Base-by-base conservation (phyloP, 768 basidiomycete genomes). In the Pleurotus sapidus region DNA sequence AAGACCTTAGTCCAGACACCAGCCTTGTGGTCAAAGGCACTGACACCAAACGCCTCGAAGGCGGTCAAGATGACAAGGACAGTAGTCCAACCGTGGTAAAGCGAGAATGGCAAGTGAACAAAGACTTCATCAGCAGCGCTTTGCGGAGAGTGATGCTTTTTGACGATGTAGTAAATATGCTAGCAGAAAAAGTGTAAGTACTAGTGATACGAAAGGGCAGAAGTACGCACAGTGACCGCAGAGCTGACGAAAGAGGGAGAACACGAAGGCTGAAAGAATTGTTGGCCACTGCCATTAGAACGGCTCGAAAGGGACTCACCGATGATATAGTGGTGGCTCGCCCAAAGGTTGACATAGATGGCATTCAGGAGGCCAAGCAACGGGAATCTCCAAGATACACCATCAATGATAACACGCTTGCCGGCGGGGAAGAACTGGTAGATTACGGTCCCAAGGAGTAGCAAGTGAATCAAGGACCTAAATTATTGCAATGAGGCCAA, bases 121-220 rank as follows among this genome's bases (percentile, higher is more conserved):
- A 96, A 95, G 60, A 95, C 69, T 72, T 97, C 95, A 60, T 96
- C 94, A 18, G 78, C 77, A 45, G 80, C 62, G 59, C 68, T 81
- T 64, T 89, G 79, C 24, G 91, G 74, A 24, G 79, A 70, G 69
- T 94, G 86, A 60, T 85, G 82, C 73, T 94, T 93, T 81, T 96
- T 95, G 68, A 98, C 88, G 58, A 91, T 76, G 68, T 95, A 98
- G 77, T 98, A 97, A 70, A 96, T 91, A 72, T 95, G 93, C 81
- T 88, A 67, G 2, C 77, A 68, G 70, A 12, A 72, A 64, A 58
- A 60, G 48, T 72, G 71, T 67, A 49, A 70, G 64, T 62, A 77
- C 67, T 64, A n/a, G 17, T 2, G n/a, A 11, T 69, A 71, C 37
- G 70, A 34, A 55, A 51, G 42, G 25, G 47, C 14, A 8, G 46